Evolutionary conservation across 176 grass and related monocot species (phyloP).

Genomic region (Poa annua): DNA sequence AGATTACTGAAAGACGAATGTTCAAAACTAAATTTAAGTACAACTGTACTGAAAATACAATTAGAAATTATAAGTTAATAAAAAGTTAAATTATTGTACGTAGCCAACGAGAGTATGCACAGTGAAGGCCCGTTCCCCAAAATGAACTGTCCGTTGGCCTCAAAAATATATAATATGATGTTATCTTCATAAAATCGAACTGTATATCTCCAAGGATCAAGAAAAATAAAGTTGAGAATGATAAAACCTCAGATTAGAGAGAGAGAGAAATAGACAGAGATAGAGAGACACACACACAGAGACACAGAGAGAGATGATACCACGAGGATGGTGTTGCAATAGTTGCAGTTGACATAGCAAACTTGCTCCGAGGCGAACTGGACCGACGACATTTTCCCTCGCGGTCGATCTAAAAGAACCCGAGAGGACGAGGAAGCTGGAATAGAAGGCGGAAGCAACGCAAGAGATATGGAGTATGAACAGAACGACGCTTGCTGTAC

Average conservation of each 20-base stretch:
- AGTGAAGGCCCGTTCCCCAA: neutral
- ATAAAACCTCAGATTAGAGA: neutral
- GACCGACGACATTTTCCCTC: slow-evolving; percentile 67
- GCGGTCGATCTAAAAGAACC: slow-evolving; percentile 31
- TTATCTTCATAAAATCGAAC: neutral
- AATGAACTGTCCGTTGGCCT: neutral
- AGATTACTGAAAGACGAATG: neutral
- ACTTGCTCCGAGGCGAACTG: slow-evolving; percentile 71
- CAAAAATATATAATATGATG: neutral
- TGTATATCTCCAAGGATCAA: neutral
- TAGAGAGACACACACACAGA: neutral
- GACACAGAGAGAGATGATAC: slow-evolving; percentile 55
- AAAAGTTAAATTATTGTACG: slow-evolving; percentile 16
- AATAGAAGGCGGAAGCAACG: slow-evolving; percentile 21
- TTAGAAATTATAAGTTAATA: neutral
- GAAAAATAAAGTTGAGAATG: neutral
- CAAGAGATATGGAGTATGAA: slow-evolving; percentile 47
- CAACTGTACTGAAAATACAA: neutral
- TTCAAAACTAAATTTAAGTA: neutral
- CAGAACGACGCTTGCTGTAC: slow-evolving; percentile 44
- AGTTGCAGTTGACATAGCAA: slow-evolving; percentile 95
- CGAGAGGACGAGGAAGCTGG: neutral
- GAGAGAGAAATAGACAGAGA: neutral
- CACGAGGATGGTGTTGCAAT: slow-evolving; percentile 93
- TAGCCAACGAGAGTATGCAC: slow-evolving; percentile 1